Base-by-base conservation (phyloP, 768 basidiomycete genomes). In the Collybia nuda region DNA sequence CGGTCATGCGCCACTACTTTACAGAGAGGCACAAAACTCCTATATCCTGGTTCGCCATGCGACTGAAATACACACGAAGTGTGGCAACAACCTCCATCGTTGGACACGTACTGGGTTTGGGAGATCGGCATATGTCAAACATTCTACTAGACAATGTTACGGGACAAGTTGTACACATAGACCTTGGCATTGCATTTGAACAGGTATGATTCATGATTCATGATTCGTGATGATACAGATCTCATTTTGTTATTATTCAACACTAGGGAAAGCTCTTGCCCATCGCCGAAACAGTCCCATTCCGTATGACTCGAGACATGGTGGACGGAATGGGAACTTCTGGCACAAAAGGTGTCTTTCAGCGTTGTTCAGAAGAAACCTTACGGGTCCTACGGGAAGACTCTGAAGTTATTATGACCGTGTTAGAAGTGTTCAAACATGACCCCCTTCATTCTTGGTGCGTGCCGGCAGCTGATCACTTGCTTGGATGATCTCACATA, bases 181-280 rank as follows among this genome's bases (percentile, higher is more conserved):
- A 99, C 67, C 75, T 98, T 1, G 96, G 96, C 1, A 93, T 98
- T 52, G 93, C 94, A 0, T 98, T 99, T 67, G 97, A 97, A 53
- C 92, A 93, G 73, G 93, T 91, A 53, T 57, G 76, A 32, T 44
- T n/a, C n/a, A n/a, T n/a, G n/a, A n/a, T n/a, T n/a, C n/a, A n/a
- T n/a, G n/a, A n/a, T n/a, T n/a, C n/a, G n/a, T n/a, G n/a, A n/a
- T n/a, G n/a, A n/a, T n/a, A n/a, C n/a, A n/a, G n/a, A n/a, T n/a
- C n/a, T n/a, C n/a, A n/a, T n/a, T n/a, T n/a, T n/a, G n/a, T n/a
- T n/a, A n/a, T n/a, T n/a, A n/a, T n/a, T n/a, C n/a, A n/a, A 29
- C 46, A 47, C 55, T 28, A 97, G 92, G 96, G 96, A 3, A 89
- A 87, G 61, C 70, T 81, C 5, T 74, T 98, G 2, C 72, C 69